A percentile compares a stretch with the other conserved stretches of the same genome.
phyloP scores from a whole-genome alignment of 1,284 basidiomycete species.

The Austroboletus olivaceoglutinosus region DNA sequence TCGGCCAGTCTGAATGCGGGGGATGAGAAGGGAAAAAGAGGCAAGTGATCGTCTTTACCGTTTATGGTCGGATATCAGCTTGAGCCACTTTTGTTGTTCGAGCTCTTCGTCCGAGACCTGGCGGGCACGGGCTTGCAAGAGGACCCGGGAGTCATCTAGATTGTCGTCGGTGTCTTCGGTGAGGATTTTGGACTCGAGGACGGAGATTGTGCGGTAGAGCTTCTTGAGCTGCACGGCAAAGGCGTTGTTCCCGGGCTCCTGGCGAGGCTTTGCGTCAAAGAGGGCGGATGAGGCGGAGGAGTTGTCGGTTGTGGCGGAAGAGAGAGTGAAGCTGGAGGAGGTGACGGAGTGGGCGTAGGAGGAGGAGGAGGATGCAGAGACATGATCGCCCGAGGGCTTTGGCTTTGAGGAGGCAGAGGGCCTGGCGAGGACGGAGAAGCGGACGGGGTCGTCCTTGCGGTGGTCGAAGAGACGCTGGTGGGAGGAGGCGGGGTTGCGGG shows the following conservation, averaged over 20 bases:
- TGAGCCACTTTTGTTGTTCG: conserved; percentile 65
- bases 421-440: conserved; percentile 64
- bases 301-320: conserved; percentile 67
- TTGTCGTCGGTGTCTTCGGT: conserved; percentile 56
- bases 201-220: conserved; percentile 73
- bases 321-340: conserved; percentile 73
- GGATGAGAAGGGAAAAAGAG: neutral
- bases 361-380: conserved; percentile 73
- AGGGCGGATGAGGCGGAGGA: conserved; percentile 68
- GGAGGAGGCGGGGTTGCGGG: conserved; percentile 35
- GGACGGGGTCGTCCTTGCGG: conserved; percentile 80
- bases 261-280: conserved; percentile 52
- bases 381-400: conserved; percentile 63
- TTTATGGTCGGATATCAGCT: conserved; percentile 68
- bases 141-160: conserved; percentile 49
- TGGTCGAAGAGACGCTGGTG: conserved; percentile 78
- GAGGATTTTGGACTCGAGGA: conserved; percentile 70
- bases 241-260: conserved; percentile 60
- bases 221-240: conserved; percentile 77
- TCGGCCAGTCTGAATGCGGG: conserved; percentile 70
- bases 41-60: conserved; percentile 42
- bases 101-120: conserved; percentile 47
- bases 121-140: conserved; percentile 48
- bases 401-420: conserved; percentile 42
- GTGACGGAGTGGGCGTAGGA: conserved; percentile 72